Conservation (phyloP, 2,329 filamentous ascomycete species). For the Orbilia quercus region DNA sequence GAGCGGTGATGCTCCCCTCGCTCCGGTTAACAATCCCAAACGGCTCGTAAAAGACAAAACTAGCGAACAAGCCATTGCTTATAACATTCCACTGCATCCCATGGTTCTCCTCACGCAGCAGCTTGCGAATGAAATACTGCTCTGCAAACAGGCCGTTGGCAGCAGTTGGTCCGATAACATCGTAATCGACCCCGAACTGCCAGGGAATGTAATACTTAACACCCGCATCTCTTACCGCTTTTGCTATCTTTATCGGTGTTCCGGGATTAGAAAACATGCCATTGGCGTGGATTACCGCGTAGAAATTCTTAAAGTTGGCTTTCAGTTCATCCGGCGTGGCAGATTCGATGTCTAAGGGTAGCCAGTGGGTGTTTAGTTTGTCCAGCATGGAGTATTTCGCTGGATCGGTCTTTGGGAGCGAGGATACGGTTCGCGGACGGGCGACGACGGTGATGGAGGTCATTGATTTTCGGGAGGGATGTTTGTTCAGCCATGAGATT, state of each 20-base stretch:
- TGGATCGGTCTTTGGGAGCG: slow-evolving; percentile 41
- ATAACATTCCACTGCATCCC: slow-evolving; percentile 72
- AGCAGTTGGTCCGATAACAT: slow-evolving; percentile 70
- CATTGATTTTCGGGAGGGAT: slow-evolving; percentile 27
- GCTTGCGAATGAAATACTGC: slow-evolving; percentile 70
- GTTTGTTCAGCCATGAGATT: slow-evolving; percentile 28
- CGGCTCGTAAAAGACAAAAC: slow-evolving; percentile 72
- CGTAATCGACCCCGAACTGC: slow-evolving; percentile 81
- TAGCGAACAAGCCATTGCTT: slow-evolving; percentile 77
- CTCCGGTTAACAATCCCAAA: slow-evolving; percentile 73
- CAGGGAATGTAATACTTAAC: slow-evolving; percentile 73
- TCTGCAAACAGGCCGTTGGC: slow-evolving; percentile 76
- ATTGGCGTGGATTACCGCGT: slow-evolving; percentile 31
- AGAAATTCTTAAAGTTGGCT: slow-evolving; percentile 35
- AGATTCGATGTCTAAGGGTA: slow-evolving; percentile 37
- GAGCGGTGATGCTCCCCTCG: slow-evolving; percentile 65
- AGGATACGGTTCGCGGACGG: slow-evolving; percentile 42
- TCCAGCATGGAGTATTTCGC: slow-evolving; percentile 41
- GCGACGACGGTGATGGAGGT: slow-evolving; percentile 48
- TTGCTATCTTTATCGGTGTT: slow-evolving; percentile 66
- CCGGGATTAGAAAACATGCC: slow-evolving; percentile 37
- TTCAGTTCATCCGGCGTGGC: slow-evolving; percentile 23
- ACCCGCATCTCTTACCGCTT: slow-evolving; percentile 68
- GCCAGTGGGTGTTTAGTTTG: slow-evolving; percentile 38
- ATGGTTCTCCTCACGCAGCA: slow-evolving; percentile 66